These are phyloP conservation scores for Dactylella cylindrospora DNA, from an alignment of 2,329 filamentous ascomycete species.

Conservation along the genomic window DNA sequence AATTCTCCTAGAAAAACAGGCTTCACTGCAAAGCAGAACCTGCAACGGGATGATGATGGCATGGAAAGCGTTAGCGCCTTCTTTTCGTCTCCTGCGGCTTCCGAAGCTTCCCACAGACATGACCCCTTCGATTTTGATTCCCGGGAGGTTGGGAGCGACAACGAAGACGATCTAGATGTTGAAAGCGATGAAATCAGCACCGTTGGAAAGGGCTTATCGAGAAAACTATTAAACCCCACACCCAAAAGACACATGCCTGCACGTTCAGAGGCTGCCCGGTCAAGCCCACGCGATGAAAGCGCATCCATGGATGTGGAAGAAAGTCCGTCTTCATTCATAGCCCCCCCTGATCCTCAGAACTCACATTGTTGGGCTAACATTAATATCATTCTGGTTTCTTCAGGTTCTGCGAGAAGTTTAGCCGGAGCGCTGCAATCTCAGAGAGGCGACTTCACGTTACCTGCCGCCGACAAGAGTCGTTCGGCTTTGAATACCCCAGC, in stretches of 20 bases:
- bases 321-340: slow-evolving; percentile 54
- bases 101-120: slow-evolving; percentile 50
- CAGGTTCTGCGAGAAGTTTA: slow-evolving; percentile 31
- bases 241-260: slow-evolving; percentile 13
- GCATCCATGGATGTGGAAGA: slow-evolving; percentile 63
- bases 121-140: background rate
- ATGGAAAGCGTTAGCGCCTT: slow-evolving; percentile 84
- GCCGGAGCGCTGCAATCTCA: slow-evolving; percentile 8
- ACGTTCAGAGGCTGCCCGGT: too few relatives aligned
- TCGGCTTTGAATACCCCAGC: slow-evolving; percentile 18
- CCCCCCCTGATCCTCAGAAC: slow-evolving; percentile 8
- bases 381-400: background rate
- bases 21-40: slow-evolving; percentile 73
- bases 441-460: background rate
- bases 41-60: slow-evolving; percentile 84
- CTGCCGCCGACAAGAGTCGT: background rate
- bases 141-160: background rate
- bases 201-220: slow-evolving; percentile 30
- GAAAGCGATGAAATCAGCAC: slow-evolving; percentile 1
- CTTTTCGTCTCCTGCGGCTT: slow-evolving; percentile 70
- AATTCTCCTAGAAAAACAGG: slow-evolving; percentile 77
- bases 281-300: slow-evolving; percentile 9
- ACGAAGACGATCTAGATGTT: background rate
- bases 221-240: slow-evolving; percentile 23
- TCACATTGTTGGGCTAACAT: slow-evolving; percentile 30